These are phyloP conservation scores for Penicillium digitatum DNA, from an alignment of 2,329 filamentous ascomycete genomes.

Conservation along the genomic window DNA sequence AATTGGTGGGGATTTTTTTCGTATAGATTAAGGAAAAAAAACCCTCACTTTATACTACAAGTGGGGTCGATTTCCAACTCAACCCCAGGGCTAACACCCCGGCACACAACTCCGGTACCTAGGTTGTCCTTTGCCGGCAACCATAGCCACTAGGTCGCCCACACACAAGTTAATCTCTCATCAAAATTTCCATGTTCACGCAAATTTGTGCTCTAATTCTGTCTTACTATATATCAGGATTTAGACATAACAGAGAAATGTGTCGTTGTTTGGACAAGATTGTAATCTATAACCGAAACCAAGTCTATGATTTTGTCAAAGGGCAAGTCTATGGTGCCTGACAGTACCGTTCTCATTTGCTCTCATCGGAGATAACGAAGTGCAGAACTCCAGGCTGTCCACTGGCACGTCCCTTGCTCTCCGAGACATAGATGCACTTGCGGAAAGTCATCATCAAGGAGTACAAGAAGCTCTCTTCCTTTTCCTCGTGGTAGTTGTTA, in stretches of 20 bases:
- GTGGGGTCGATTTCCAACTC: too few species aligned
- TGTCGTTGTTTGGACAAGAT: background rate
- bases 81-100: too few species aligned
- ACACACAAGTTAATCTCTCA: background rate
- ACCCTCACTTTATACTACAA: too few species aligned
- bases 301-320: conserved; percentile 1
- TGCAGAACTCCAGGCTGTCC: conserved; percentile 27
- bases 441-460: conserved; percentile 48
- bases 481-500: conserved; percentile 45
- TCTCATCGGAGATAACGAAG: conserved; percentile 14
- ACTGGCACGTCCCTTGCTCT: conserved; percentile 5
- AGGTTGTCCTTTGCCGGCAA: too few species aligned
- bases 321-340: background rate
- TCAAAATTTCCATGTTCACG: background rate
- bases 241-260: background rate
- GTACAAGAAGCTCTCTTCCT: conserved; percentile 43
- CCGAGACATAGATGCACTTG: conserved; percentile 48
- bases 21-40: too few species aligned
- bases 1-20: too few species aligned
- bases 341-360: conserved; percentile 2
- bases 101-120: too few species aligned
- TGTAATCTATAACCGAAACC: background rate
- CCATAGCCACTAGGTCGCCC: too few species aligned
- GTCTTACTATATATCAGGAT: background rate
- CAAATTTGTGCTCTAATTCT: too few species aligned